Conservation (phyloP, 1,139 yeast genomes). For the Wickerhamomyces sp. region DNA sequence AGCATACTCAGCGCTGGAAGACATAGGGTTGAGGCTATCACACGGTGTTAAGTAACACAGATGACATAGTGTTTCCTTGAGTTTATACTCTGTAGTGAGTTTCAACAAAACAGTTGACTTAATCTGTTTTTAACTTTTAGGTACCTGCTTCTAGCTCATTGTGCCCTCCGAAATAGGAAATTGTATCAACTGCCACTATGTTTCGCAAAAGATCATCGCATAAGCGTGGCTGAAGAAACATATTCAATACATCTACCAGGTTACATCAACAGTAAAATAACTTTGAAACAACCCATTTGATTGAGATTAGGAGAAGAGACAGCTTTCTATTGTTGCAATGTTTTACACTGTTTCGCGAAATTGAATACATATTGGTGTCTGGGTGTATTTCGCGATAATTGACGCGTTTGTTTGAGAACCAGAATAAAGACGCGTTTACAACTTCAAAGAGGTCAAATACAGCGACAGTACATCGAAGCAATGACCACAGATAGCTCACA, state of each 20-base stretch:
- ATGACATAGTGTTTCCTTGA: no score
- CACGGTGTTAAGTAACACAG: no score
- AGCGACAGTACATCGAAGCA: not conserved
- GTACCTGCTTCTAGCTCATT: not conserved
- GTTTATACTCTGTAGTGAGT: no score
- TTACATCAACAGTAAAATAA: no score
- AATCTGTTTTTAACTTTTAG: not conserved
- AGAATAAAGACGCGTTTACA: not conserved
- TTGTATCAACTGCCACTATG: not conserved
- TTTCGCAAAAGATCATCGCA: no score
- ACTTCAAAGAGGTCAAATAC: not conserved
- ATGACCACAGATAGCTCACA: not conserved
- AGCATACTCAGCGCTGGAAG: no score
- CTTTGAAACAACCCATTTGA: not conserved
- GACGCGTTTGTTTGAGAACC: not conserved
- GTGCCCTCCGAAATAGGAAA: not conserved
- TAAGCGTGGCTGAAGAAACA: no score
- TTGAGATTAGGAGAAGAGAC: not conserved
- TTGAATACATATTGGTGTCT: not conserved
- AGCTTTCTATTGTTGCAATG: no score
- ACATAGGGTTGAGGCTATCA: no score
- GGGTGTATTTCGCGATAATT: no score
- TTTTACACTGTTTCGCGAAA: not conserved
- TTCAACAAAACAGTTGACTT: no score
- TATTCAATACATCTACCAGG: no score